Percentiles rank a stretch among this genome's conserved stretches.
These are phyloP conservation scores for Botrytis pseudocinerea DNA, from an alignment of 2,329 filamentous ascomycete species.

Conservation along the genomic window DNA sequence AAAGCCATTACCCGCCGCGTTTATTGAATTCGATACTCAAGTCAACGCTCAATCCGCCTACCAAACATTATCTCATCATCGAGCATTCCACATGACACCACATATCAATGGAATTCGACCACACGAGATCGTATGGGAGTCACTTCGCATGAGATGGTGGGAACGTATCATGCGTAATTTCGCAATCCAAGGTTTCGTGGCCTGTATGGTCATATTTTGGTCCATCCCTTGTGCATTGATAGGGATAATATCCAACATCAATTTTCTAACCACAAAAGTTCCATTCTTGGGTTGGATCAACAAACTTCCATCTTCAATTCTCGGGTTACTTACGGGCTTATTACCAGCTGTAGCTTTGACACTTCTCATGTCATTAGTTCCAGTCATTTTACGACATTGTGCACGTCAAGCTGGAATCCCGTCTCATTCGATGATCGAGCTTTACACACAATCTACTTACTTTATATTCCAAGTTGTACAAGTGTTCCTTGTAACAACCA, in stretches of 20 bases:
- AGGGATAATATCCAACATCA: conserved; percentile 64
- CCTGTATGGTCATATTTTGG: conserved; percentile 65
- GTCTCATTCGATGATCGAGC: conserved; percentile 58
- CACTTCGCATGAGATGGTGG: conserved; percentile 63
- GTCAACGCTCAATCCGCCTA: conserved; percentile 63
- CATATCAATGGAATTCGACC: conserved; percentile 63
- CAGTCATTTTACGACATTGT: conserved; percentile 60
- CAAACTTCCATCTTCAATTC: conserved; percentile 53
- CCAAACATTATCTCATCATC: conserved; percentile 64
- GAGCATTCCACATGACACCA: conserved; percentile 62
- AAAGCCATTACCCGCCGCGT: conserved; percentile 58
- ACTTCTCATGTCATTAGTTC: conserved; percentile 60
- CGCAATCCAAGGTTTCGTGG: conserved; percentile 53
- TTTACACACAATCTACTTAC: conserved; percentile 63
- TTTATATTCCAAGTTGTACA: conserved; percentile 65
- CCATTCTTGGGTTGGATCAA: conserved; percentile 59
- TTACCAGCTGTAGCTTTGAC: conserved; percentile 61
- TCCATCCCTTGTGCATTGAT: conserved; percentile 66
- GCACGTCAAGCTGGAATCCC: conserved; percentile 60
- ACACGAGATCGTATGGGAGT: conserved; percentile 65
- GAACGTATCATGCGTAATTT: conserved; percentile 57
- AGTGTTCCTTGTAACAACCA: conserved; percentile 67
- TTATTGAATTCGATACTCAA: conserved; percentile 65
- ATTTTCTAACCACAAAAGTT: conserved; percentile 52
- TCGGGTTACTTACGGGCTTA: conserved; percentile 63